Evolutionary conservation across 2,329 filamentous ascomycete species (phyloP), one percentile per base, ranked within the genome.

Genomic region (Paecilomyces fulvus): DNA sequence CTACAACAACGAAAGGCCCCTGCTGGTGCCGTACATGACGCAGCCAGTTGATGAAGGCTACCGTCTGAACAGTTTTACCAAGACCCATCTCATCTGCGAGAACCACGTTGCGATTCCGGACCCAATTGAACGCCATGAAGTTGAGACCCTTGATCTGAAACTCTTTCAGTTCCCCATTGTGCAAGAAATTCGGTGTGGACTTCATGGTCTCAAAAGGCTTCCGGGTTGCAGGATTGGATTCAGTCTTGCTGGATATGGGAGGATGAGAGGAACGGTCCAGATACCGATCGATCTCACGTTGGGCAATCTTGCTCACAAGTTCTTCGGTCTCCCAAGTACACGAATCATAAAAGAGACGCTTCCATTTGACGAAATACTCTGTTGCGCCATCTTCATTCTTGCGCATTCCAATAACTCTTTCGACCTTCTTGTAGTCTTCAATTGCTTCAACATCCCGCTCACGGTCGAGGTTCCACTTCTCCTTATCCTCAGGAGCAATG

Each of bases 71-170:
- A 0, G 94, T 99, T 77, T 99, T 99, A 28, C 94, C 94, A 12
- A 99, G 81, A 65, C 94, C 94, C 94, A 99, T 99, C 75, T 99
- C 94, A 70, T 99, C 94, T 52, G 94, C 94, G 54, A 99, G 82
- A 65, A 99, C 96, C 67, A 97, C 94, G 65, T 97, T 99, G 72
- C 94, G 94, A 55, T 85, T 86, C 66, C 88, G 87, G 54, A 89
- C 90, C 95, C 95, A 99, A 73, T 97, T 96, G 74, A 95, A 90
- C 50, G 90, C 90, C 60, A 99, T 79, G 73, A 96, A 99, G 76
- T 97, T 97, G 59, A 99, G 79, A 30, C 95, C 94, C 62, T 88
- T 90, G 65, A 97, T 82, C 73, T 99, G 95, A 70, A 99, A 99
- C 61, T 92, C 87, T 63, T 94, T 87, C 54, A 99, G 82, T 71